These are phyloP conservation scores for Quercus parvula DNA, from an alignment of 306 rosid species.

Conservation along the genomic window DNA sequence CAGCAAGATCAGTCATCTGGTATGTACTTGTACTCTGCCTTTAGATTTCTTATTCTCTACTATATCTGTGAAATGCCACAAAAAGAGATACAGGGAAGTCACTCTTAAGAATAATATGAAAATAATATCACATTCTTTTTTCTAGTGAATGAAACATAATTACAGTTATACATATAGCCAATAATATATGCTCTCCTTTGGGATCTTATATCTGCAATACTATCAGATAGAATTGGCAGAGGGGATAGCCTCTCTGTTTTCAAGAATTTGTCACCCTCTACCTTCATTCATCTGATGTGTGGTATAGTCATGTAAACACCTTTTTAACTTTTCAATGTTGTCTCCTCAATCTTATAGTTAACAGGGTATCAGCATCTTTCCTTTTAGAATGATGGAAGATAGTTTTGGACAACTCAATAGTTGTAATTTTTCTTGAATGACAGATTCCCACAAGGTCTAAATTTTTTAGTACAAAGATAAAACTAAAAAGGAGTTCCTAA, in stretches of 20 bases:
- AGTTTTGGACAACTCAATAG: neutral
- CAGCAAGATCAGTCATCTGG: slow-evolving; percentile 46
- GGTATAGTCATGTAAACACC: neutral
- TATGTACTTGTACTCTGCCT: slow-evolving; percentile 23
- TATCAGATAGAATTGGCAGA: neutral
- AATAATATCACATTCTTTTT: neutral
- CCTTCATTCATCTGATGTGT: neutral
- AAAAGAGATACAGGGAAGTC: neutral
- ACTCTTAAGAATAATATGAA: neutral
- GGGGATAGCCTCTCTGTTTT: neutral
- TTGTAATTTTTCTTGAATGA: neutral
- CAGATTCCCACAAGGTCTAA: neutral
- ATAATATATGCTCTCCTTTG: neutral
- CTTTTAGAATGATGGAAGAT: neutral
- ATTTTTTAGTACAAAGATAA: neutral
- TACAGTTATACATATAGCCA: neutral
- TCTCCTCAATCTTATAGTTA: neutral
- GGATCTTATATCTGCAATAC: neutral
- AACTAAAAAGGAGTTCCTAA: neutral
- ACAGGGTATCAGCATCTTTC: neutral
- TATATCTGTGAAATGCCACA: neutral
- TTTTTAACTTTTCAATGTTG: neutral
- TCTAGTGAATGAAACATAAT: neutral
- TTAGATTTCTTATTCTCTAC: neutral
- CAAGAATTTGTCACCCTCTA: neutral